Conservation (phyloP, 305 asterid genomes). For the Fraxinus nigra region DNA sequence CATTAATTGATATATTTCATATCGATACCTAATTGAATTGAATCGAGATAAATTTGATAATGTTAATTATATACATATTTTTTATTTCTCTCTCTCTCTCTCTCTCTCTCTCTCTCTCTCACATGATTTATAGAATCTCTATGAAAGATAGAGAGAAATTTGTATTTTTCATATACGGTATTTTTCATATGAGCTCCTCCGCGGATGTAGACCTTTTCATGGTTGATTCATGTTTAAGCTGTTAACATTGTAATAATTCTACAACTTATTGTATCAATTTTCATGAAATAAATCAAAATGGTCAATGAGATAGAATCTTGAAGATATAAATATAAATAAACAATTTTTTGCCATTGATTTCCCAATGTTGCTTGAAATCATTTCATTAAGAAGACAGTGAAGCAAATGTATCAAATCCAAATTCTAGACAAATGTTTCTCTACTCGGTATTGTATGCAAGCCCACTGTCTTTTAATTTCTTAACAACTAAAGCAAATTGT, state of each 20-base stretch:
- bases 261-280: neutral
- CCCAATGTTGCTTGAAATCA: neutral
- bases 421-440: conserved; percentile 27
- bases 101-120: too few relatives aligned
- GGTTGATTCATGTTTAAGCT: neutral
- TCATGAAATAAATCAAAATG: neutral
- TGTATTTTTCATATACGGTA: neutral
- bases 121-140: neutral
- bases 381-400: neutral
- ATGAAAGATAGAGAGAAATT: neutral
- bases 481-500: neutral
- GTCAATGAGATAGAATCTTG: neutral
- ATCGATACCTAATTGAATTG: neutral
- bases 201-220: neutral
- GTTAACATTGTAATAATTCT: neutral
- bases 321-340: too few relatives aligned
- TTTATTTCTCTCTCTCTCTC: too few relatives aligned
- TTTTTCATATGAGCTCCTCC: neutral
- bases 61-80: too few relatives aligned
- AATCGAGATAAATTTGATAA: neutral
- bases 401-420: conserved; percentile 34
- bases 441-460: conserved; percentile 27
- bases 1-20: neutral
- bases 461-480: conserved; percentile 1
- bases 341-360: neutral